Percentiles rank a stretch among this genome's conserved stretches.
phyloP scores from a whole-genome alignment of 2,329 filamentous ascomycete species.

The Chalaropsis ovoidea region DNA sequence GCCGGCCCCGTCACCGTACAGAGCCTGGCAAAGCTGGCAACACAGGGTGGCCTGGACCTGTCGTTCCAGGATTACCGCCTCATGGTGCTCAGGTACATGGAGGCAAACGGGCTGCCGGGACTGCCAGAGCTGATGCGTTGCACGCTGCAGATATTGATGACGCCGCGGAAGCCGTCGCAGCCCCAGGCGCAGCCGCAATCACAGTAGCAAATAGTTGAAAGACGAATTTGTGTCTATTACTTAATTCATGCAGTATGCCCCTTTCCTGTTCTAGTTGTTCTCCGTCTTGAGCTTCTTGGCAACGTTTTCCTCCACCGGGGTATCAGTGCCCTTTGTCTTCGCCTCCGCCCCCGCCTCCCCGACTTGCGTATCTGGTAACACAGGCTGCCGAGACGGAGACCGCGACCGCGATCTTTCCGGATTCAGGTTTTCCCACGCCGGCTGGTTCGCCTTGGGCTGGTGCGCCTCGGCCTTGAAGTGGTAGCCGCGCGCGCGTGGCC shows the following conservation, averaged over 20 bases:
- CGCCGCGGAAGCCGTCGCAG: slow-evolving; percentile 32
- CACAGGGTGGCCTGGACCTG: slow-evolving; percentile 54
- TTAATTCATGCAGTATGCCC: not conserved
- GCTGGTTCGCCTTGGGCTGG: slow-evolving; percentile 56
- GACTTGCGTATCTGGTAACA: not conserved
- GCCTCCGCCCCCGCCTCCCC: not conserved
- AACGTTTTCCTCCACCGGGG: slow-evolving; percentile 11
- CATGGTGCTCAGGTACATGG: slow-evolving; percentile 59
- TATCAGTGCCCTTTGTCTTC: not conserved
- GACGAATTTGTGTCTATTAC: not conserved
- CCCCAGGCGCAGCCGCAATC: not conserved
- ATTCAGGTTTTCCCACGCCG: slow-evolving; percentile 52
- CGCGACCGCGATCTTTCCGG: slow-evolving; percentile 13
- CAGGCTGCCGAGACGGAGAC: not conserved
- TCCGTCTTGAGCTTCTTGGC: slow-evolving; percentile 20
- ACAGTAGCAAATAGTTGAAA: not conserved
- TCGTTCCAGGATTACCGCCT: slow-evolving; percentile 66
- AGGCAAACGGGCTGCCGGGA: slow-evolving; percentile 53
- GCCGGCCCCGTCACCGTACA: slow-evolving; percentile 60
- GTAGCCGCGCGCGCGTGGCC: slow-evolving; percentile 73
- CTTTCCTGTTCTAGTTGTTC: not conserved
- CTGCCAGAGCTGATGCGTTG: slow-evolving; percentile 65
- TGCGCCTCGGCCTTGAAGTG: slow-evolving; percentile 63
- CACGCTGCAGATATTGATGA: slow-evolving; percentile 66
- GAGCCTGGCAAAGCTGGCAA: slow-evolving; percentile 52